Base-by-base conservation (phyloP, 1,139 yeast genomes). In the Pichia sp. region DNA sequence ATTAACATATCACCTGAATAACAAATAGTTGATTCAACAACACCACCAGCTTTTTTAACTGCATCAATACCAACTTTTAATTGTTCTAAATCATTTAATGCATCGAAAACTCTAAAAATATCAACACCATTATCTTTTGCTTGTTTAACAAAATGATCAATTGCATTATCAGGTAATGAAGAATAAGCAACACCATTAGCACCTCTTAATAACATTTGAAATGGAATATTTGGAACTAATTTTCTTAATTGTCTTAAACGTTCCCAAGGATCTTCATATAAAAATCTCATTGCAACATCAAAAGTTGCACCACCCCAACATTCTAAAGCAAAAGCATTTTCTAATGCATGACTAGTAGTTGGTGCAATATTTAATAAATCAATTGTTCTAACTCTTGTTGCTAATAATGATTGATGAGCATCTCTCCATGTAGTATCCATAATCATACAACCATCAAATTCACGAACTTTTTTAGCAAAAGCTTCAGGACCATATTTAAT, bases 271-370 rank as follows among this genome's bases (percentile, higher is more conserved):
- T 89, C 96, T 72, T 91, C 99, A 64, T 89, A 89, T 58, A 91
- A 74, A 74, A 93, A 93, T 66, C 98, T 79, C 97, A 91, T 89
- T 47, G 96, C 85, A 42, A 91, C 98, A 62, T 91, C 99, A 59
- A 91, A 91, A 26, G 99, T 91, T 43, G 99, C 98, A 67, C 99
- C 99, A 68, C 99, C 99, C 99, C 99, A 91, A 71, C 97, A 91
- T 70, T 91, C 99, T 43, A 91, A 72, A 14, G 98, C 93, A 65
- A 87, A 93, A 1, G 95, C 94, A 46, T 94, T 93, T 50, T 83
- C 68, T 55, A 88, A 68, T 18, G 96, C 98, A 60, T 84, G 80
- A 2, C 96, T 86, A 25, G 99, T 91, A 41, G 94, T 78, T 44
- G 89, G 91, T 20, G 98, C 98, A 68, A 93, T 86, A 52, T 88